phyloP scores from a whole-genome alignment of 2,329 filamentous ascomycete genomes.

The Tolypocladium paradoxum region DNA sequence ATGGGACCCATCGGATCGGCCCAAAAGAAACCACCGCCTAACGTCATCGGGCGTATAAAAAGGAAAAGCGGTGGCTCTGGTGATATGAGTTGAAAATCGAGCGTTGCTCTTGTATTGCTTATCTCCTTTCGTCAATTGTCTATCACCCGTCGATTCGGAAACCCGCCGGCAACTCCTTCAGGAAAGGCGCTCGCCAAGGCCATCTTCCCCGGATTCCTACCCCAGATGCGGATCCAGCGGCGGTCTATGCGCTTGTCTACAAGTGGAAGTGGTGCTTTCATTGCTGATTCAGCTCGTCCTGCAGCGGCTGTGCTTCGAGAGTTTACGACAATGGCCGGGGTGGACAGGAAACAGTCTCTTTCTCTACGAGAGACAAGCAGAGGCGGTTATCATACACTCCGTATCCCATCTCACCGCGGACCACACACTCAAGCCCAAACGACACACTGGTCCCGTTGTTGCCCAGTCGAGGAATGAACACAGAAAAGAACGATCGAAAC shows the following conservation, averaged over 20 bases:
- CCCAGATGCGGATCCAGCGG: background rate
- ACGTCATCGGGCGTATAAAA: background rate
- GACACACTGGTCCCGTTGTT: background rate
- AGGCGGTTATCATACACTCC: background rate
- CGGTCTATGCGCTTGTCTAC: constrained; percentile 1
- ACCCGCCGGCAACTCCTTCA: background rate
- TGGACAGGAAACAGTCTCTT: background rate
- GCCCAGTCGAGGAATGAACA: background rate
- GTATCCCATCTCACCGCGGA: background rate
- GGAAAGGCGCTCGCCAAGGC: constrained; percentile 4
- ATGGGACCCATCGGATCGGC: background rate
- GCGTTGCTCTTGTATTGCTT: background rate
- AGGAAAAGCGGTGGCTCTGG: background rate
- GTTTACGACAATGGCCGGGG: background rate
- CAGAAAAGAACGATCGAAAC: background rate
- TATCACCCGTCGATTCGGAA: background rate
- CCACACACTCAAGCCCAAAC: background rate
- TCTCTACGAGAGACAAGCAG: background rate
- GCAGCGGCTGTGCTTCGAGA: background rate
- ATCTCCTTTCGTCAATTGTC: background rate
- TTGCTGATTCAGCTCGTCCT: background rate
- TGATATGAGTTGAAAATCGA: background rate
- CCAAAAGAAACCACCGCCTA: constrained; percentile 8
- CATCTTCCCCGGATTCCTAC: constrained; percentile 1
- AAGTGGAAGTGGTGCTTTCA: background rate